phyloP scores from a whole-genome alignment of 2,329 filamentous ascomycete species.

The Aspergillus tanneri region DNA sequence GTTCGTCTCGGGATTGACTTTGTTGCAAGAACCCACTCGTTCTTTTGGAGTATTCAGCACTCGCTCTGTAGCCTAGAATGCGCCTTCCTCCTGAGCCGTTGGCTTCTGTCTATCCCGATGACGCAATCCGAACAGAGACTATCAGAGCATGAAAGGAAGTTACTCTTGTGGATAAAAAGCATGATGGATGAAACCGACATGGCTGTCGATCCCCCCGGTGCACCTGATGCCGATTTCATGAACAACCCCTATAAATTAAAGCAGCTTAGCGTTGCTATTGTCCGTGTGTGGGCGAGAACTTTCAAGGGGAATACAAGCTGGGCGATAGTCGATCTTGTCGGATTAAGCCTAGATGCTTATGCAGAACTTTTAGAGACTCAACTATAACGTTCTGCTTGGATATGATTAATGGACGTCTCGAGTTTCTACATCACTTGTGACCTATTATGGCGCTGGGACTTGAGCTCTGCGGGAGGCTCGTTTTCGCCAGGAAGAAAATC shows the following conservation, averaged over 20 bases:
- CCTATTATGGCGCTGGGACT: too few relatives aligned
- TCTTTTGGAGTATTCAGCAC: slow-evolving; percentile 58
- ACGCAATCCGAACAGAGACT: slow-evolving; percentile 45
- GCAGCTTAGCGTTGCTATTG: slow-evolving; percentile 49
- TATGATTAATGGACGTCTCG: too few relatives aligned
- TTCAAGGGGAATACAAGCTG: slow-evolving; percentile 51
- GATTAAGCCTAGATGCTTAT: slow-evolving; percentile 48
- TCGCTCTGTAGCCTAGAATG: slow-evolving; percentile 56
- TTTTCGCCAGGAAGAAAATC: neutral
- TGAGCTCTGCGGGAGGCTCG: too few relatives aligned
- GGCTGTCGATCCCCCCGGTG: slow-evolving; percentile 40
- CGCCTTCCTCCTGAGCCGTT: slow-evolving; percentile 50
- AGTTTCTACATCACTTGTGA: too few relatives aligned
- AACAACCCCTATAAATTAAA: slow-evolving; percentile 45
- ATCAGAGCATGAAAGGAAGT: slow-evolving; percentile 49
- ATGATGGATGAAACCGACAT: slow-evolving; percentile 53
- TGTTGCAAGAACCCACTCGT: slow-evolving; percentile 54
- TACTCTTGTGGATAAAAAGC: slow-evolving; percentile 50
- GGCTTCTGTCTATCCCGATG: slow-evolving; percentile 46
- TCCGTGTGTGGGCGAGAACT: slow-evolving; percentile 48
- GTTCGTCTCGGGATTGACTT: slow-evolving; percentile 55
- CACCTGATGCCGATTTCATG: slow-evolving; percentile 44
- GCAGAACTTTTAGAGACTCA: slow-evolving; percentile 45
- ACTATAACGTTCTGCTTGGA: slow-evolving; percentile 8
- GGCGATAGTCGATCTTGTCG: slow-evolving; percentile 50